Base-by-base conservation (phyloP, 495 filamentous ascomycete species). In the Aspergillus cavernicola region DNA sequence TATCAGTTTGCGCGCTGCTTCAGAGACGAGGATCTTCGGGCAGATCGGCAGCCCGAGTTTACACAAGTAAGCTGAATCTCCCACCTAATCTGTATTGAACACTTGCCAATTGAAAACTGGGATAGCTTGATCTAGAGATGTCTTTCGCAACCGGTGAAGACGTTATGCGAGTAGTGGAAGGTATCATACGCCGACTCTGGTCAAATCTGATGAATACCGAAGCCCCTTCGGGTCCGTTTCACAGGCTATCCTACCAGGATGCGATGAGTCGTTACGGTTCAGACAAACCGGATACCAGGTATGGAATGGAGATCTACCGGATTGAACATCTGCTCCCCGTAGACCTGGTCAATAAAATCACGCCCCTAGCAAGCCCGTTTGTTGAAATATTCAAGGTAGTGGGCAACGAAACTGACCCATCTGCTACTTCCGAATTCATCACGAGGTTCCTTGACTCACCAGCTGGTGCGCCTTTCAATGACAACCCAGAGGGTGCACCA, bases 41-140 rank as follows among this genome's bases (percentile, higher is more conserved):
- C 95, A 0, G 95, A 97, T 66, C 78, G 93, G 53, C 93, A 98
- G 65, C 93, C 93, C 4, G 93, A 98, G 62, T 98, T 98, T 63
- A 96, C 93, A 9, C 93, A 98, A 78, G 87, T 88, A 74, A 58
- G 64, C 23, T 32, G 33, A 15, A 33, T 4, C 15, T 31, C 10
- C 22, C 3, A 31, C 15, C 8, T 33, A 10, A 4, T 22, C 19
- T 44, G 24, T 10, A 3, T 33, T 7, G 7, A 33, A 9, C 11
- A n/a, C 15, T 36, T 32, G 9, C 42, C 61, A 9, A 62, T 51
- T 31, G 23, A 37, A 5, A 40, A 9, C 0, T 26, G 0, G 8
- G 20, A 9, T 57, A 92, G 87, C 80, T 97, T 32, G 93, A 98
- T 79, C 53, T 98, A 29, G 93, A 98, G 66, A 90, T 95, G 85